phyloP scores from a whole-genome alignment of 169 alveolate genomes.

The Babesia gibsoni region DNA sequence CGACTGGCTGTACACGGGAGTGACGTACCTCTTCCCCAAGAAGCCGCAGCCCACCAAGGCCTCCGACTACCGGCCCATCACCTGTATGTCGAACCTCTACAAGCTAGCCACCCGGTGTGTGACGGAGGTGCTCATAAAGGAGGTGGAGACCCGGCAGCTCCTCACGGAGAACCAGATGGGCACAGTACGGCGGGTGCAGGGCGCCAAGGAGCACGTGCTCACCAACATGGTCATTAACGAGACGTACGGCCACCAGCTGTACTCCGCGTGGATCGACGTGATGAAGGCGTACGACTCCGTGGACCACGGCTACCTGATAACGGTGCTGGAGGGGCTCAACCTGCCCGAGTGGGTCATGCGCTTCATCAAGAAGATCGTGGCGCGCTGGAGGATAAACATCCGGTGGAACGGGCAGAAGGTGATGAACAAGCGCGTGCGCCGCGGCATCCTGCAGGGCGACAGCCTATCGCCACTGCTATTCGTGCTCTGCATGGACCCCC shows the following conservation, averaged over 20 bases:
- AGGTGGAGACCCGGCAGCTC: background rate
- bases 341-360: background rate
- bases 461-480: conserved; percentile 8
- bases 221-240: background rate
- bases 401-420: background rate
- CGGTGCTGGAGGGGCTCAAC: background rate
- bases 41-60: background rate
- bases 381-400: background rate
- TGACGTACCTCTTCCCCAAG: background rate
- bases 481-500: background rate
- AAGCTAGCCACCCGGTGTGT: conserved; percentile 3
- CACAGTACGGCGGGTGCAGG: background rate
- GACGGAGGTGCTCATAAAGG: background rate
- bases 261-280: background rate
- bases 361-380: background rate
- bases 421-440: background rate
- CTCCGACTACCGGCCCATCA: background rate
- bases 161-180: background rate
- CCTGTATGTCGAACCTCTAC: background rate
- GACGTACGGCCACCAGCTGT: background rate
- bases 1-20: conserved; percentile 1
- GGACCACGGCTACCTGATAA: background rate
- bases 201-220: conserved; percentile 1
- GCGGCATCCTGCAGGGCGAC: background rate
- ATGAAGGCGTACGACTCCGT: conserved; percentile 3